phyloP scores from a whole-genome alignment of 2,329 filamentous ascomycete species.

The Hypoxylon sp. region DNA sequence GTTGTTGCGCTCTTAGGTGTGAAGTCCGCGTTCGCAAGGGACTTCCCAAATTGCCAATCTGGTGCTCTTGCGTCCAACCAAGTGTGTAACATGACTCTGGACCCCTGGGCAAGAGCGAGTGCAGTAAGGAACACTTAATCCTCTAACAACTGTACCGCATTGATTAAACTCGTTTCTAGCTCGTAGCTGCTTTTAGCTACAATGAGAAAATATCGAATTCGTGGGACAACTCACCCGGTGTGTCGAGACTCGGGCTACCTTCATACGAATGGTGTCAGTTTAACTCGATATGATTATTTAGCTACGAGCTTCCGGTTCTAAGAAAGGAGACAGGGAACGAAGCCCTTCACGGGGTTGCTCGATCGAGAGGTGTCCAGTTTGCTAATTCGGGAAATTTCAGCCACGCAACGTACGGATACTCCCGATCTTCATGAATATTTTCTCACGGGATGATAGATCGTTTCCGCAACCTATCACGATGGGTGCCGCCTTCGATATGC shows the following conservation, averaged over 20 bases:
- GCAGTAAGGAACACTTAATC: conserved; percentile 41
- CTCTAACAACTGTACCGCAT: not conserved
- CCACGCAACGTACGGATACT: conserved; percentile 61
- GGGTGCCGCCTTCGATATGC: conserved; percentile 73
- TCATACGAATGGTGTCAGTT: conserved; percentile 64
- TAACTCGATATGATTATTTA: too few relatives aligned
- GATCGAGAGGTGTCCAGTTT: conserved; percentile 64
- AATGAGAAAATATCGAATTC: conserved; percentile 66
- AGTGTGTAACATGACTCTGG: conserved; percentile 47
- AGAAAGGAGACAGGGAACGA: conserved; percentile 54
- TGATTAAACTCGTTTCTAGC: conserved; percentile 51
- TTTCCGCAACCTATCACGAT: conserved; percentile 74
- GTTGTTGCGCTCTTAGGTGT: conserved; percentile 32
- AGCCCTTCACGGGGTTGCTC: conserved; percentile 68
- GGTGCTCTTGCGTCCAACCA: conserved; percentile 47
- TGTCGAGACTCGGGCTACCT: conserved; percentile 65
- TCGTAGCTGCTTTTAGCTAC: conserved; percentile 63
- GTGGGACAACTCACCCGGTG: conserved; percentile 56
- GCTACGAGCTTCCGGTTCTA: too few relatives aligned
- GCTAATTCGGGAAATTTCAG: conserved; percentile 62
- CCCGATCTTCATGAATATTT: not conserved
- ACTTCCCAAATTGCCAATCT: conserved; percentile 48
- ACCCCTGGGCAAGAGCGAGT: conserved; percentile 45
- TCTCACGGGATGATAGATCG: conserved; percentile 47
- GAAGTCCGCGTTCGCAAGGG: conserved; percentile 38